phyloP scores from a whole-genome alignment of 352 stramenopile species.

The Globisporangium uncinulatum region DNA sequence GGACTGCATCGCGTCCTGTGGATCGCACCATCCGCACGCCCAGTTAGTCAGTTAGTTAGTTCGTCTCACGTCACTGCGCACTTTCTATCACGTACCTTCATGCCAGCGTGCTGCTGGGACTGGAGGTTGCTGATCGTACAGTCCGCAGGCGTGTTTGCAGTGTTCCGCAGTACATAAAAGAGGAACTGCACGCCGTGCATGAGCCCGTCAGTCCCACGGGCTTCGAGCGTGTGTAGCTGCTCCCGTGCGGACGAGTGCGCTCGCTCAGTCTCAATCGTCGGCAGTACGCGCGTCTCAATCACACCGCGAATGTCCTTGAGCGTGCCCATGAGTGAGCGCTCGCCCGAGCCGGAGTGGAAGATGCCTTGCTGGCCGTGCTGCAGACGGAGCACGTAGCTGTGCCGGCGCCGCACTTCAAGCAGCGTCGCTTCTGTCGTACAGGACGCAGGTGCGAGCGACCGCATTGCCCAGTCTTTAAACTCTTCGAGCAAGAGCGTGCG shows the following conservation, averaged over 20 bases:
- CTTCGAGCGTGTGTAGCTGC: constrained; percentile 75
- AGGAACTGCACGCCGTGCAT: constrained; percentile 86
- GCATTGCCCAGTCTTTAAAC: constrained; percentile 85
- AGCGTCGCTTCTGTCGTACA: constrained; percentile 78
- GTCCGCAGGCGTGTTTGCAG: constrained; percentile 73
- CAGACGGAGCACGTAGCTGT: constrained; percentile 70
- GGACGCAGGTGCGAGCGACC: constrained; percentile 59
- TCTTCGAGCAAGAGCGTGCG: constrained; percentile 78
- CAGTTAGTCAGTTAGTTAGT: background rate
- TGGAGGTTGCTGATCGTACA: constrained; percentile 84
- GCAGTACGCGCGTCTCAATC: constrained; percentile 69
- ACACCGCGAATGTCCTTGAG: constrained; percentile 80
- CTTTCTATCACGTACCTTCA: constrained; percentile 31
- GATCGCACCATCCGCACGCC: background rate
- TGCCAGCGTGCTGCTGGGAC: constrained; percentile 71
- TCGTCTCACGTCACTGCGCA: background rate
- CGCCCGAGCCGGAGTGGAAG: constrained; percentile 69
- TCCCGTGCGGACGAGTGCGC: constrained; percentile 78
- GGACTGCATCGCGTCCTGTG: constrained; percentile 69
- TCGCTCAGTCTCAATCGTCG: constrained; percentile 76
- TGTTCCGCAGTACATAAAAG: constrained; percentile 84
- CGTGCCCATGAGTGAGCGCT: constrained; percentile 71
- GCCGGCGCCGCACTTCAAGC: constrained; percentile 64
- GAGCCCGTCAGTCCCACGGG: constrained; percentile 66
- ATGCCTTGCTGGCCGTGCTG: constrained; percentile 79